phyloP scores from a whole-genome alignment of 768 basidiomycete species.

The Lyophyllum decastes region DNA sequence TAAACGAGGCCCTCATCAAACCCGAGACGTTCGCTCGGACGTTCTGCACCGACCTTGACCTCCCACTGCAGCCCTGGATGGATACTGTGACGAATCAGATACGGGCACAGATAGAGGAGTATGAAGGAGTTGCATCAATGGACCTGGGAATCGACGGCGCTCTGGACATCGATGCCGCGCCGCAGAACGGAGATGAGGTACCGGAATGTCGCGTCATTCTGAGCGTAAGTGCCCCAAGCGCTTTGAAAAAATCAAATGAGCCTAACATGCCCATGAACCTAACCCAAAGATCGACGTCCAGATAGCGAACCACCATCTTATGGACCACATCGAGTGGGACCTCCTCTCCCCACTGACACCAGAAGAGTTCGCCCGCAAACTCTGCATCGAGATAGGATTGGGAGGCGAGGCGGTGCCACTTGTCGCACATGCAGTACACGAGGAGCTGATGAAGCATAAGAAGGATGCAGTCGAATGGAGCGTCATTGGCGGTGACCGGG shows the following conservation, averaged over 20 bases:
- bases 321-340: constrained; percentile 99
- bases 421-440: constrained; percentile 91
- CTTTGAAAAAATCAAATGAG: not conserved
- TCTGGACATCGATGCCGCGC: constrained; percentile 43
- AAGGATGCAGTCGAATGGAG: constrained; percentile 96
- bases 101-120: constrained; percentile 87
- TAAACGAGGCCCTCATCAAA: constrained; percentile 83
- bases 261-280: not conserved
- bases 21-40: constrained; percentile 84
- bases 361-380: constrained; percentile 75
- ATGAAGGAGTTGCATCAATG: constrained; percentile 78
- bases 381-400: constrained; percentile 86
- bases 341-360: constrained; percentile 91
- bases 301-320: constrained; percentile 85
- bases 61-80: constrained; percentile 65
- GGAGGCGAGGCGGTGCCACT: constrained; percentile 87
- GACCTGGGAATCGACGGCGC: constrained; percentile 67
- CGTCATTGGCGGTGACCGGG: constrained; percentile 64
- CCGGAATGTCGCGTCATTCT: constrained; percentile 83
- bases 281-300: constrained; percentile 87
- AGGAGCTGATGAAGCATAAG: constrained; percentile 94
- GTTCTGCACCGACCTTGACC: constrained; percentile 87
- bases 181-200: constrained; percentile 52
- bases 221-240: constrained; percentile 50
- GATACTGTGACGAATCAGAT: constrained; percentile 87